These are phyloP conservation scores for Trichoderma breve DNA, from an alignment of 2,329 filamentous ascomycete species.

Conservation along the genomic window DNA sequence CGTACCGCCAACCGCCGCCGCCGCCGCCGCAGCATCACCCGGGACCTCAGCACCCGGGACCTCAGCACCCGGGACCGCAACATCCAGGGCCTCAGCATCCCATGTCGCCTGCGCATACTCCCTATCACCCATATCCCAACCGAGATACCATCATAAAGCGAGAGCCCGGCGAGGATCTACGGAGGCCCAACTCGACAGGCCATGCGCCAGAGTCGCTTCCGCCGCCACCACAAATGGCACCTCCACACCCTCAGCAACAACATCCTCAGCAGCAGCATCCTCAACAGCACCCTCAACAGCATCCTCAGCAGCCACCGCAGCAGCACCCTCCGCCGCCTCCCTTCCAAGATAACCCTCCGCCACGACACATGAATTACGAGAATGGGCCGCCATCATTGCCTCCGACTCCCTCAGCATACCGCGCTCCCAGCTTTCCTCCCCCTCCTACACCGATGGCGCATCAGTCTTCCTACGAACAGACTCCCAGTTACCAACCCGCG, in stretches of 20 bases:
- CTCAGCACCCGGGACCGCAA: constrained; percentile 20
- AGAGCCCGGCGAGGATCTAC: constrained; percentile 52
- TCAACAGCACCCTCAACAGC: neutral
- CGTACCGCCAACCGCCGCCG: constrained; percentile 37
- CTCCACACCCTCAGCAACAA: constrained; percentile 5
- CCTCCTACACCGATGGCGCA: constrained; percentile 42
- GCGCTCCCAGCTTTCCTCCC: constrained; percentile 41
- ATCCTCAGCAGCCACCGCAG: neutral
- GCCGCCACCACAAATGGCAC: constrained; percentile 33
- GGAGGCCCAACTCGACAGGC: constrained; percentile 53
- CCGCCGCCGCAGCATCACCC: constrained; percentile 24
- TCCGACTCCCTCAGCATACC: constrained; percentile 44
- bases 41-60: constrained; percentile 17
- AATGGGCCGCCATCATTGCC: constrained; percentile 44
- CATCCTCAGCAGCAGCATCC: neutral
- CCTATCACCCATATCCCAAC: constrained; percentile 44
- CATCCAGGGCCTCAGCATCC: constrained; percentile 17
- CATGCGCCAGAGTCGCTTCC: constrained; percentile 39
- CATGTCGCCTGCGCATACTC: constrained; percentile 45
- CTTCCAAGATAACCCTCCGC: constrained; percentile 45
- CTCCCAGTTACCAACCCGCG: constrained; percentile 31
- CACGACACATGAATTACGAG: constrained; percentile 55
- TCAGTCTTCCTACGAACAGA: constrained; percentile 39
- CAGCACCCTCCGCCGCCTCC: constrained; percentile 26
- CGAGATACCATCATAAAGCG: constrained; percentile 57